These are phyloP conservation scores for Fraxinus albicans DNA, from an alignment of 305 asterid genomes.

Conservation along the genomic window DNA sequence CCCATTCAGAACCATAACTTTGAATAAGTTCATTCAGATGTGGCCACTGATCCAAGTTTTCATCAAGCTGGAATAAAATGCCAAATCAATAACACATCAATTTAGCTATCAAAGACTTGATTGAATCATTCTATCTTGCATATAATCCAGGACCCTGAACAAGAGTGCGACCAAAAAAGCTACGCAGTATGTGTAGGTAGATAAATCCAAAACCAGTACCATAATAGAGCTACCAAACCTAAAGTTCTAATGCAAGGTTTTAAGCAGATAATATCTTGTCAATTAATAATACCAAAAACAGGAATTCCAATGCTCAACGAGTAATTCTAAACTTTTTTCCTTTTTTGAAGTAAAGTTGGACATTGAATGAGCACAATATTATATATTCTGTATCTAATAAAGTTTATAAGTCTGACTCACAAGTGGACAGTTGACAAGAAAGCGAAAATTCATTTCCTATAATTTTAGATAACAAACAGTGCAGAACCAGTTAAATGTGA, in stretches of 20 bases:
- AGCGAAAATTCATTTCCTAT: too few species aligned
- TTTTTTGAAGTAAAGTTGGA: background rate
- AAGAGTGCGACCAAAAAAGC: constrained; percentile 10
- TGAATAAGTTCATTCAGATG: constrained; percentile 94
- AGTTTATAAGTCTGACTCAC: constrained; percentile 41
- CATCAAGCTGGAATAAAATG: constrained; percentile 60
- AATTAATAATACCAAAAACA: background rate
- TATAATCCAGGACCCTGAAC: background rate
- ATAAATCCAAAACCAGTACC: constrained; percentile 2
- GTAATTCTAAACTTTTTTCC: background rate
- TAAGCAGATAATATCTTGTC: background rate
- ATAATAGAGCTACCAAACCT: constrained; percentile 2
- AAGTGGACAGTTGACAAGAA: too few species aligned
- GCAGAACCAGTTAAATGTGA: too few species aligned
- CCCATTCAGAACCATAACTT: constrained; percentile 87
- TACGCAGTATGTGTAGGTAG: constrained; percentile 10
- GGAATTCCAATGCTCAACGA: background rate
- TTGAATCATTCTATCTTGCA: background rate
- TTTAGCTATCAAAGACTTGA: background rate
- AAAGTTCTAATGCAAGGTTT: background rate
- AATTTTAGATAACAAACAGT: too few species aligned
- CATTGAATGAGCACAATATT: background rate
- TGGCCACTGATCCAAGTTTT: constrained; percentile 96
- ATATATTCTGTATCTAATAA: background rate
- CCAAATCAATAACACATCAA: constrained; percentile 7